A percentile compares a stretch with the other conserved stretches of the same genome.
These are phyloP conservation scores for Phytopythium vexans DNA, from an alignment of 352 stramenopile species.

Conservation along the genomic window DNA sequence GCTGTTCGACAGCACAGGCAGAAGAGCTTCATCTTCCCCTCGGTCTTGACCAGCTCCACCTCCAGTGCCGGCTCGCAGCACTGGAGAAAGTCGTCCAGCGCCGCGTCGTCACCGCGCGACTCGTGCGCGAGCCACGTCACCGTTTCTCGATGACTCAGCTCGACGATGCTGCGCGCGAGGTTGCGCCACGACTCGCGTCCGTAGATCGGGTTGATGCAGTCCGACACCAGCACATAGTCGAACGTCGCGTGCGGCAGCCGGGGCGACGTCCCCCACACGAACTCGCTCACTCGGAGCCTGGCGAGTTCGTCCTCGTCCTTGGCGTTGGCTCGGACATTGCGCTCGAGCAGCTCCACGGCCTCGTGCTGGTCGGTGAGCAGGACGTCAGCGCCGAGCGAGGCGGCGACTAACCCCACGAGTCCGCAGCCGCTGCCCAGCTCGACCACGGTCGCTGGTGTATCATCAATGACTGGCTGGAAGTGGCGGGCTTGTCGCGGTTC, in stretches of 20 bases:
- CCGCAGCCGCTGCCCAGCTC: slow-evolving; percentile 80
- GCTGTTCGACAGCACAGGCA: slow-evolving; percentile 36
- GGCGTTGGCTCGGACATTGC: slow-evolving; percentile 57
- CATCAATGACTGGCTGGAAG: slow-evolving; percentile 9
- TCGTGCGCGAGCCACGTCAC: slow-evolving; percentile 75
- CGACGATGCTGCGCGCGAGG: slow-evolving; percentile 60
- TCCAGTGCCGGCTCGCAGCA: slow-evolving; percentile 42
- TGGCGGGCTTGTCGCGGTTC: not conserved
- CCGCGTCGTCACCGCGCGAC: slow-evolving; percentile 65
- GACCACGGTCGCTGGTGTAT: slow-evolving; percentile 33
- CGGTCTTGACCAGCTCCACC: slow-evolving; percentile 34
- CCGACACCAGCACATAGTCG: slow-evolving; percentile 72
- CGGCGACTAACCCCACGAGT: slow-evolving; percentile 65
- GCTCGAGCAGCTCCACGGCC: slow-evolving; percentile 58
- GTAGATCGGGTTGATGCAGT: slow-evolving; percentile 88
- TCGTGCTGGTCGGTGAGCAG: slow-evolving; percentile 72
- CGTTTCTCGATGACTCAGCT: slow-evolving; percentile 47
- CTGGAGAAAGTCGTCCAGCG: slow-evolving; percentile 62
- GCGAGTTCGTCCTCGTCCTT: slow-evolving; percentile 24
- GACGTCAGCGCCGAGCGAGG: slow-evolving; percentile 57
- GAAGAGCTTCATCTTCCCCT: slow-evolving; percentile 46
- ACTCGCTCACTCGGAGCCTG: slow-evolving; percentile 48
- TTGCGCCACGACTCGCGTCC: slow-evolving; percentile 75
- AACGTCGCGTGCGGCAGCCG: slow-evolving; percentile 26
- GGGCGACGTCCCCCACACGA: slow-evolving; percentile 49